Conservation (phyloP, 148 eudicot genomes). For the Rhododendron henanense region DNA sequence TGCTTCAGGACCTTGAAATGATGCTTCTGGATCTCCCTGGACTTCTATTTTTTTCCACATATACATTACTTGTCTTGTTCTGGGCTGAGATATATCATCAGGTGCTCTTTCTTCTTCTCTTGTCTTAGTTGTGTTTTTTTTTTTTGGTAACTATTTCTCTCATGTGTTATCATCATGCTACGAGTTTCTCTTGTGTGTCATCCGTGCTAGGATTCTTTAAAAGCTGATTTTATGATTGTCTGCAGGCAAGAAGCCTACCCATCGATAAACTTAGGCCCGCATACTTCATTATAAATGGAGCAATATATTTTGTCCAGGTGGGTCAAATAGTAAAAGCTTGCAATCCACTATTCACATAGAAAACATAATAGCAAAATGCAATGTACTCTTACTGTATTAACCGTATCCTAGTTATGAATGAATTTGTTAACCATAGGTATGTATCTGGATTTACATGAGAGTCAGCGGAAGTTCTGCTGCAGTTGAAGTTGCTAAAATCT, state of each 20-base stretch:
- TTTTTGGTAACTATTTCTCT: not conserved
- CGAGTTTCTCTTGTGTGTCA: not conserved
- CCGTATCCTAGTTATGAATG: not conserved
- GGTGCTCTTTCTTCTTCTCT: slow-evolving; percentile 25
- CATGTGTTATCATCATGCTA: not conserved
- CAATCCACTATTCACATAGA: not conserved
- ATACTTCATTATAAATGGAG: slow-evolving; percentile 45
- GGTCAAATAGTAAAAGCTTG: not conserved
- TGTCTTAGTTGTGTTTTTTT: not conserved
- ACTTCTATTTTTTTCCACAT: slow-evolving; percentile 73
- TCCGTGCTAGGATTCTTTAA: not conserved
- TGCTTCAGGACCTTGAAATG: slow-evolving; percentile 47
- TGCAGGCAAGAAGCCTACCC: slow-evolving; percentile 58
- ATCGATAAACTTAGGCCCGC: slow-evolving; percentile 45
- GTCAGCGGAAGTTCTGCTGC: slow-evolving; percentile 33
- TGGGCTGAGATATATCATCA: slow-evolving; percentile 90
- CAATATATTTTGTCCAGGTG: slow-evolving; percentile 53
- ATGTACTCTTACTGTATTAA: not conserved
- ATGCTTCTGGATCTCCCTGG: slow-evolving; percentile 68
- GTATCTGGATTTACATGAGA: slow-evolving; percentile 50
- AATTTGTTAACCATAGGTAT: slow-evolving; percentile 26
- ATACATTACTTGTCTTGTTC: slow-evolving; percentile 61
- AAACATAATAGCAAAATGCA: not conserved
- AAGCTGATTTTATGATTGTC: not conserved
- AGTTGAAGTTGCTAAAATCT: slow-evolving; percentile 40